Evolutionary conservation across 78 protist species (phyloP), one percentile per base, ranked within the genome.

Genomic region (Chrysochromulina parva): DNA sequence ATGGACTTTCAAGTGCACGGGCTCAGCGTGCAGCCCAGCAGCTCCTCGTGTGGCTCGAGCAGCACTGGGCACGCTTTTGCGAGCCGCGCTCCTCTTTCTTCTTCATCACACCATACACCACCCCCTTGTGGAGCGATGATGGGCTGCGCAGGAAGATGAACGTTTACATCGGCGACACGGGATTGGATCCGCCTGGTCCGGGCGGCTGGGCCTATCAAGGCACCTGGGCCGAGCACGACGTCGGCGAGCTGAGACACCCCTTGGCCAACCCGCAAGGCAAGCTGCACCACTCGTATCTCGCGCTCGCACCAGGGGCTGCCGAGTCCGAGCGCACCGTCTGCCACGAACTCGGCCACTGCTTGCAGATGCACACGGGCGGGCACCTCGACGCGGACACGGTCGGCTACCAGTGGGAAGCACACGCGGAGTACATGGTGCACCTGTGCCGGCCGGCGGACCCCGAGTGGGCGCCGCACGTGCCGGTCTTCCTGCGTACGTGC

Each of bases 291-390:
- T 16, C 26, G 26, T 65, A 16, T 22, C 71, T 65, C n/a, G 71
- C 71, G 71, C 71, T 65, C 71, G 17, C 6, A 14, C n/a, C 19
- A 10, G 71, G 71, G n/a, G 71, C 71, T 3, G 71, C 71, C 7
- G 71, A 65, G 71, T 0, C 10, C n/a, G 71, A 65, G 71, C 7
- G 71, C 26, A 65, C 71, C 26, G 71, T 65, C n/a, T 4, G 7
- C 26, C 71, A 65, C 71, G 71, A 65, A 22, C n/a, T 65, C n/a
- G 71, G n/a, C n/a, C 71, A 65, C 71, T 10, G 6, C n/a, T 22
- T 65, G 78, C 78, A 69, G 50, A 69, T 69, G 78, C 78, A 69
- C 78, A 69, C 78, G 48, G 78, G 78, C 28, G 78, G 78, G 7
- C 78, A 69, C 78, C 50, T 69, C 50, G 50, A 69, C 78, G 22